Percentiles rank a stretch among this genome's conserved stretches.
Conservation (phyloP, 2,329 filamentous ascomycete genomes). For the Fusarium coicis region DNA sequence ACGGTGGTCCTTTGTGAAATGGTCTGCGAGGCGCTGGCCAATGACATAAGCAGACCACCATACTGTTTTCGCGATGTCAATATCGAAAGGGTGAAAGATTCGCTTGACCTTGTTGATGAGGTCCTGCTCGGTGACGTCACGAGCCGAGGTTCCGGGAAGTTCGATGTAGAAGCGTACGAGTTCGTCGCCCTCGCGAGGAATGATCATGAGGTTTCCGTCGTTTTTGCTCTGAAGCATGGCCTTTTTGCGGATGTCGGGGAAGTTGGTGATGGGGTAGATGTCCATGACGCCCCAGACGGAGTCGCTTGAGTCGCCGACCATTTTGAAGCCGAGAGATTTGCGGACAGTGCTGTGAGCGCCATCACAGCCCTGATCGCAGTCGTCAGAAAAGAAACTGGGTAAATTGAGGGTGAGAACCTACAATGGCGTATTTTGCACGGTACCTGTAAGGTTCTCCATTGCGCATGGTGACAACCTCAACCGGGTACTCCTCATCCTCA, state of each 20-base stretch:
- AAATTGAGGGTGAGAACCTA: neutral
- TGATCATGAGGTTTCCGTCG: conserved; percentile 42
- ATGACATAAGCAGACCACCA: conserved; percentile 63
- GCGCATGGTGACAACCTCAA: conserved; percentile 14
- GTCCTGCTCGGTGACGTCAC: conserved; percentile 15
- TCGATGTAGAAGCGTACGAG: conserved; percentile 42
- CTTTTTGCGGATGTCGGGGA: conserved; percentile 45
- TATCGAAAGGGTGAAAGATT: conserved; percentile 64
- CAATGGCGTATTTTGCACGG: conserved; percentile 34
- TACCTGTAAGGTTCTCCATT: neutral
- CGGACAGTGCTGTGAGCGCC: conserved; percentile 44
- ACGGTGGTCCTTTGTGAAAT: conserved; percentile 60
- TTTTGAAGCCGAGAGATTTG: conserved; percentile 37
- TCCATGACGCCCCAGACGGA: conserved; percentile 46
- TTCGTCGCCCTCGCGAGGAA: conserved; percentile 41
- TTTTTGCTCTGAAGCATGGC: conserved; percentile 42
- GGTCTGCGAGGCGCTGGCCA: conserved; percentile 61
- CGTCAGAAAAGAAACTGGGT: fast-evolving
- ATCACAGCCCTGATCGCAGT: conserved; percentile 14
- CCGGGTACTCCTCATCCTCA: conserved; percentile 2
- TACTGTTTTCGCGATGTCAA: conserved; percentile 50
- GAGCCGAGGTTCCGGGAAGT: neutral
- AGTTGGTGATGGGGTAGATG: conserved; percentile 42
- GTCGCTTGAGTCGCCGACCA: conserved; percentile 44
- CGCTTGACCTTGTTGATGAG: conserved; percentile 56